Conservation (phyloP, 2,329 filamentous ascomycete species). For the Albifimbria verrucaria region DNA sequence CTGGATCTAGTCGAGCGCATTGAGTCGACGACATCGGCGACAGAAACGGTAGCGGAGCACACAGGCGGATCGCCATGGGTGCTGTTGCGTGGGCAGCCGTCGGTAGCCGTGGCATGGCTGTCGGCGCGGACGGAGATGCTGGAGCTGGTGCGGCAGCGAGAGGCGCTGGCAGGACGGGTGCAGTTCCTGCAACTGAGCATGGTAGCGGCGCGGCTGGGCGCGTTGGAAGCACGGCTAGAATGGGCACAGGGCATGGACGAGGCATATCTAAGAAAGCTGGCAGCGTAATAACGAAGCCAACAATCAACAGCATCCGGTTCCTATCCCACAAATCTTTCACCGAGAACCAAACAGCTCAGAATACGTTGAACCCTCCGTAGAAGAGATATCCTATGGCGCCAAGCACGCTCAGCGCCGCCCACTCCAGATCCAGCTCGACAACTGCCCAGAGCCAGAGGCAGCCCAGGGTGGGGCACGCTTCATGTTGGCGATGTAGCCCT, state of each 20-base stretch:
- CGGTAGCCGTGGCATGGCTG: slow-evolving; percentile 43
- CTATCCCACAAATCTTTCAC: no score
- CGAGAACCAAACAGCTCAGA: no score
- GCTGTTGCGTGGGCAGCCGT: slow-evolving; percentile 32
- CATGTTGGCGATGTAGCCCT: slow-evolving; percentile 84
- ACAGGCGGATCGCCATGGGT: slow-evolving; percentile 32
- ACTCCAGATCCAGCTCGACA: slow-evolving; percentile 73
- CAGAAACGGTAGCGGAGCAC: slow-evolving; percentile 8
- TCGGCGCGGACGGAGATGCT: slow-evolving; percentile 40
- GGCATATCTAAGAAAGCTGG: background rate
- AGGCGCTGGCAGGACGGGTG: slow-evolving; percentile 40
- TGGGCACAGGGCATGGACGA: slow-evolving; percentile 26
- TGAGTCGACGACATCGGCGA: slow-evolving; percentile 18
- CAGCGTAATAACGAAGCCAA: no score
- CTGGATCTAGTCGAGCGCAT: slow-evolving; percentile 42
- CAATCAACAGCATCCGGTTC: no score
- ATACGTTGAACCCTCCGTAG: slow-evolving; percentile 46
- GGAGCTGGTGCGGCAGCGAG: slow-evolving; percentile 42
- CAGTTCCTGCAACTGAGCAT: slow-evolving; percentile 48
- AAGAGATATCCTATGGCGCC: slow-evolving; percentile 43
- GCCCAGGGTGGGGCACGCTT: slow-evolving; percentile 84
- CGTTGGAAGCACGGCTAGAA: slow-evolving; percentile 30
- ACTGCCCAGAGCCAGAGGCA: slow-evolving; percentile 93
- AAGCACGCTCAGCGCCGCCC: slow-evolving; percentile 56
- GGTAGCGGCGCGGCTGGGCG: slow-evolving; percentile 38